phyloP scores from a whole-genome alignment of 768 basidiomycete species.

The Boletus reticuloceps region DNA sequence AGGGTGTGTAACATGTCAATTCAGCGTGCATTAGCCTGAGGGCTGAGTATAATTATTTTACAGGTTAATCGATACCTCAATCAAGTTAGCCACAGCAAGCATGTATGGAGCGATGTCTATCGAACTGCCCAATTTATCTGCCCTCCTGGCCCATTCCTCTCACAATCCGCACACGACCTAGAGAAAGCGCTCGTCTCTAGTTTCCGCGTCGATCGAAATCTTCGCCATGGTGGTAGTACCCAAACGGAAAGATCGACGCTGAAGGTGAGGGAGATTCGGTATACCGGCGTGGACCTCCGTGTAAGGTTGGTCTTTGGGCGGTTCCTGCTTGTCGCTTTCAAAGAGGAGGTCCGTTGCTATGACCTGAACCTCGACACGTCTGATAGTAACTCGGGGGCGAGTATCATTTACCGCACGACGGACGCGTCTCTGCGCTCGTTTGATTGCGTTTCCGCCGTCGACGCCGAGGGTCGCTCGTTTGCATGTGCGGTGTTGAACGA shows the following conservation, averaged over 20 bases:
- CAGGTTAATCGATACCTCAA: slow-evolving; percentile 15
- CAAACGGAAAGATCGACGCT: not conserved
- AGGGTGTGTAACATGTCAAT: slow-evolving; percentile 7
- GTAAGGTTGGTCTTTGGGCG: slow-evolving; percentile 14
- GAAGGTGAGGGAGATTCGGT: slow-evolving; percentile 5
- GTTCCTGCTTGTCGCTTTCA: slow-evolving; percentile 14
- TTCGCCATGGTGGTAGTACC: not conserved
- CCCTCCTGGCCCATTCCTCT: slow-evolving; percentile 17
- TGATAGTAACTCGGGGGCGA: not conserved
- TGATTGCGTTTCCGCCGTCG: slow-evolving; percentile 8
- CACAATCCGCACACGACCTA: slow-evolving; percentile 11
- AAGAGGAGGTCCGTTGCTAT: slow-evolving; percentile 15
- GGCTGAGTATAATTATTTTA: not conserved
- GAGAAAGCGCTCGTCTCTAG: slow-evolving; percentile 13
- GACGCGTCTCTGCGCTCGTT: not conserved
- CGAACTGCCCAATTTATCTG: slow-evolving; percentile 9
- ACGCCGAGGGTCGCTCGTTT: slow-evolving; percentile 14
- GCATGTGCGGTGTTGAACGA: slow-evolving; percentile 14
- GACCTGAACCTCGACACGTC: slow-evolving; percentile 1
- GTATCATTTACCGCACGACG: slow-evolving; percentile 8
- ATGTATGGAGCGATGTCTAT: slow-evolving; percentile 20
- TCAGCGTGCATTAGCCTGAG: not conserved
- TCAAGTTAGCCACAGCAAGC: slow-evolving; percentile 1
- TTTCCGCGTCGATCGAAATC: slow-evolving; percentile 6
- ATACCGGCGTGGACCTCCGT: not conserved